Evolutionary conservation across 164 flowering plant genomes (phyloP).

Genomic region (Sedum album): DNA sequence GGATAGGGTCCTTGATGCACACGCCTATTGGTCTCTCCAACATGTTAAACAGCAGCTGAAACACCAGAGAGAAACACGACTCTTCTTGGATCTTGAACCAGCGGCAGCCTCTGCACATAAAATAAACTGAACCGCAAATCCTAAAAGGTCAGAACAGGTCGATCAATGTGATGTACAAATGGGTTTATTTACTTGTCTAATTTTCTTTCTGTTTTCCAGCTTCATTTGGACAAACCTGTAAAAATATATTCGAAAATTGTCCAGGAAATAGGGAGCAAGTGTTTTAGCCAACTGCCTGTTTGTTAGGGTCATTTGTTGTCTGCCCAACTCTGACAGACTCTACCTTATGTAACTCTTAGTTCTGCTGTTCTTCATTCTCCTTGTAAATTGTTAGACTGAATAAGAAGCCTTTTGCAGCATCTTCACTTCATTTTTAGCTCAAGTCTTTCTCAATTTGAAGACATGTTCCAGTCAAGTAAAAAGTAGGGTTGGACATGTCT

Average conservation of each 20-base stretch:
- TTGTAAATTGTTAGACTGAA: constrained; percentile 29
- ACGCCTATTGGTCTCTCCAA: constrained; percentile 62
- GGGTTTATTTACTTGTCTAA: not conserved
- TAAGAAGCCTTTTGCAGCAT: constrained; percentile 18
- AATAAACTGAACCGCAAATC: not conserved
- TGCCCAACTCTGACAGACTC: constrained; percentile 9
- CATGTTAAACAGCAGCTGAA: constrained; percentile 52
- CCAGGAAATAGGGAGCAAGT: not conserved
- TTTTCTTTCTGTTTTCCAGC: not conserved
- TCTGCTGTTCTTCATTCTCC: constrained; percentile 8
- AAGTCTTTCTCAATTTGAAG: not conserved
- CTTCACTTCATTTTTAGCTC: no score
- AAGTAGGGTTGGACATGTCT: no score
- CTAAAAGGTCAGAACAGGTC: not conserved
- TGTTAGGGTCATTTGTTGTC: not conserved
- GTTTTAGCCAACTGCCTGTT: not conserved
- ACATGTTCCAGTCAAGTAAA: no score
- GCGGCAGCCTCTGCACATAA: not conserved
- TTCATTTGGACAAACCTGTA: not conserved
- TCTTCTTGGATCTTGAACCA: not conserved
- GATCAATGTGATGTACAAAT: not conserved
- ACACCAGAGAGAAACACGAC: constrained; percentile 21
- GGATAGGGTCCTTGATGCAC: constrained; percentile 63
- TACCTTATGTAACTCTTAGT: constrained; percentile 13
- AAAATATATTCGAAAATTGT: not conserved